Evolutionary conservation across 2,329 filamentous ascomycete genomes (phyloP), one percentile per base, ranked within the genome.

Genomic region (Cryphonectria naterciae): DNA sequence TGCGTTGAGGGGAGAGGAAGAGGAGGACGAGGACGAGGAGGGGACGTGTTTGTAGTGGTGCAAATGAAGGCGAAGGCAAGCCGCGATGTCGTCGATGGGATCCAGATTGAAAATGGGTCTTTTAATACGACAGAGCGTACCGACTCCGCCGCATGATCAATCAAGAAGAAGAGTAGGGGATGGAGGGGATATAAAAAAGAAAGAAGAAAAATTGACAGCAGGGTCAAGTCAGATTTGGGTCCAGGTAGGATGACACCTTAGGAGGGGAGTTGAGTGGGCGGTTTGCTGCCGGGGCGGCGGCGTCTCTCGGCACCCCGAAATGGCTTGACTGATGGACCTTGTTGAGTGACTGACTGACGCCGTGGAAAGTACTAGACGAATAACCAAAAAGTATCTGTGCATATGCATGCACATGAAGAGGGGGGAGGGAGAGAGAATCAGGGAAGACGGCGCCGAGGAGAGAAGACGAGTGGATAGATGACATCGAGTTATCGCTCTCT

Each of bases 81-180:
- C 77, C 74, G 81, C 76, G 73, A 79, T 76, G 74, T 76, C 76
- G 69, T 83, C 80, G 86, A 85, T 82, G 78, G 85, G 80, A 86
- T 89, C 88, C 87, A 89, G 85, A 79, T 81, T 88, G 85, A 85
- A 80, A 76, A 77, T 76, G 74, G 80, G 64, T 72, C 58, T 39
- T 75, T 78, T 80, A 80, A n/a, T 85, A 85, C 85, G 84, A 85
- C 84, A 85, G 87, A 88, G 86, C 74, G 74, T 75, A 80, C 76
- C 75, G 78, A 81, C 84, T 87, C 87, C 85, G 83, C 88, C 83
- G 85, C 88, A 90, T 89, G 77, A 79, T 84, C 61, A 54, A 46
- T 39, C 15, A 19, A 22, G 73, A 70, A 69, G 65, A 56, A 58
- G 22, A 60, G 65, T 41, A 43, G 66, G 72, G 67, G 65, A 60